Evolutionary conservation across 345 rosid species (phyloP).

Genomic region (Euphorbia lathyris): DNA sequence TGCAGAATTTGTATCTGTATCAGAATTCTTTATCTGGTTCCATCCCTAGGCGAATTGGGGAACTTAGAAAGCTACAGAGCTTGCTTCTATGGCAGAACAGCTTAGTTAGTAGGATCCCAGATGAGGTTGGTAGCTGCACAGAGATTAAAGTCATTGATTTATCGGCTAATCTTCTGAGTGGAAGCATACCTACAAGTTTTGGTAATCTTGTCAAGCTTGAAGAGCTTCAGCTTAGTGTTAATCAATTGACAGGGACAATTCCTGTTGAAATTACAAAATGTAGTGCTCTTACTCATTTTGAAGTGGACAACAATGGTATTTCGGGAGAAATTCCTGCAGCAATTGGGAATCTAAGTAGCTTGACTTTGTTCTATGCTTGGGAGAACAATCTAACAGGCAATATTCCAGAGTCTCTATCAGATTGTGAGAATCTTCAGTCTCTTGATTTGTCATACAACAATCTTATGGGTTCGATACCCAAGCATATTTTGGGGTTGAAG

Average conservation of each 20-base stretch:
- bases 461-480: slow-evolving; percentile 70
- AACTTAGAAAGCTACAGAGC: slow-evolving; percentile 73
- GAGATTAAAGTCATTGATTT: slow-evolving; percentile 71
- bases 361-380: slow-evolving; percentile 90
- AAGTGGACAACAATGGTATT: slow-evolving; percentile 70
- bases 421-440: slow-evolving; percentile 75
- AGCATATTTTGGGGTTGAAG: slow-evolving; percentile 51
- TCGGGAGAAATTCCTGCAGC: slow-evolving; percentile 69
- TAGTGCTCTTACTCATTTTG: slow-evolving; percentile 62
- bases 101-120: slow-evolving; percentile 74
- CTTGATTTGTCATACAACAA: slow-evolving; percentile 85
- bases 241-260: slow-evolving; percentile 71
- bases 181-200: slow-evolving; percentile 74
- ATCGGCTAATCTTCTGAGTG: slow-evolving; percentile 72
- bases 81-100: slow-evolving; percentile 88
- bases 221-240: slow-evolving; percentile 86
- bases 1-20: slow-evolving; percentile 76
- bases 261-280: slow-evolving; percentile 72
- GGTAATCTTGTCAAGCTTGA: slow-evolving; percentile 70
- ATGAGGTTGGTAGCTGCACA: slow-evolving; percentile 60
- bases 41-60: slow-evolving; percentile 58
- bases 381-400: slow-evolving; percentile 74
- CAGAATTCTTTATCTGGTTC: slow-evolving; percentile 88
- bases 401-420: slow-evolving; percentile 62
- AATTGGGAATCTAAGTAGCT: slow-evolving; percentile 59